Conservation (phyloP, 108 stramenopile species). For the Cyclotella choctawhatcheeana region DNA sequence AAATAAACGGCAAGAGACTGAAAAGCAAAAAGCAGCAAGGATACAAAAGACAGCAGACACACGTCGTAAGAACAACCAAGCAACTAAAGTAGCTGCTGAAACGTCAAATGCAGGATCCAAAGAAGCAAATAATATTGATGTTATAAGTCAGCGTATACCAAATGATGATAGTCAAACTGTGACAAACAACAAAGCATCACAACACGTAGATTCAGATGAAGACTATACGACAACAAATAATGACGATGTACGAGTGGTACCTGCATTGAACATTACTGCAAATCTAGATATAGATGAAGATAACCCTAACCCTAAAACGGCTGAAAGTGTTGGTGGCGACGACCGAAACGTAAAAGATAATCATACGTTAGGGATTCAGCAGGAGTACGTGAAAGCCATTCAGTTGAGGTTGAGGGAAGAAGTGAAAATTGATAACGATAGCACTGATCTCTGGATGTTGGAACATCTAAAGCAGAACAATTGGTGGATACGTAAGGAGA, state of each 20-base stretch:
- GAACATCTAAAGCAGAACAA: conserved; percentile 21
- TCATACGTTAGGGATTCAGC: background rate
- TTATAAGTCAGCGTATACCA: background rate
- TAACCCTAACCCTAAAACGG: background rate
- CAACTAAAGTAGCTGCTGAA: background rate
- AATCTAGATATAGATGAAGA: conserved; percentile 5
- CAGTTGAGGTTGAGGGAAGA: conserved; percentile 12
- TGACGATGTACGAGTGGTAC: background rate
- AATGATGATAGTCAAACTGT: background rate
- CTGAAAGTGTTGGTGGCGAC: too few species aligned
- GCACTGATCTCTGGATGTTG: conserved; percentile 10
- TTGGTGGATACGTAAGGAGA: conserved; percentile 31
- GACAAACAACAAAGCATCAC: conserved; percentile 1
- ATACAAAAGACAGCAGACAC: background rate
- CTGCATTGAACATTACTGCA: background rate
- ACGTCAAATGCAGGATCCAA: background rate
- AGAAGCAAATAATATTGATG: background rate
- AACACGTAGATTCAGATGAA: background rate
- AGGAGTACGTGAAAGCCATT: conserved; percentile 14
- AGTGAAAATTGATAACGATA: background rate
- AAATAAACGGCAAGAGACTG: background rate
- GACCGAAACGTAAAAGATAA: background rate
- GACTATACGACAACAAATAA: background rate
- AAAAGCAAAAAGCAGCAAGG: background rate
- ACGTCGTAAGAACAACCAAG: background rate